A percentile compares a stretch with the other conserved stretches of the same genome.
These are phyloP conservation scores for Aspergillus carbonarius DNA, from an alignment of 2,329 filamentous ascomycete genomes.

Conservation along the genomic window DNA sequence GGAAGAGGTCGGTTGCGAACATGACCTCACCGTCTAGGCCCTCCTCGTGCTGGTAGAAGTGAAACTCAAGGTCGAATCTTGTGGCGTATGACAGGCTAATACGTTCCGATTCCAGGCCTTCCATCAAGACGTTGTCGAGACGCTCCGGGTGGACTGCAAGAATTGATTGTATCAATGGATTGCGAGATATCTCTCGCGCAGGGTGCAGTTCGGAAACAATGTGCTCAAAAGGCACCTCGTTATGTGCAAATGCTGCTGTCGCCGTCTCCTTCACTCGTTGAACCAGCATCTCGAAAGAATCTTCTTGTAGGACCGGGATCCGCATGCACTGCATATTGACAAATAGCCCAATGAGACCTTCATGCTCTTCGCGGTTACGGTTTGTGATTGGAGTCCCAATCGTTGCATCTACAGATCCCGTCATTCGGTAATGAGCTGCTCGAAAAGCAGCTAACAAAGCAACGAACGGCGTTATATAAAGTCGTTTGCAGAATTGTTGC, in stretches of 20 bases:
- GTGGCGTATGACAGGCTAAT: neutral
- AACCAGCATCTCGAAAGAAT: constrained; percentile 1
- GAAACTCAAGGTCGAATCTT: constrained; percentile 6
- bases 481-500: neutral
- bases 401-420: constrained; percentile 1
- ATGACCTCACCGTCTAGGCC: neutral
- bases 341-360: constrained; percentile 7
- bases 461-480: neutral
- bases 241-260: neutral
- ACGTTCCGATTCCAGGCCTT: constrained; percentile 2
- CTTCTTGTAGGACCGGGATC: neutral
- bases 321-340: constrained; percentile 11
- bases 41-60: neutral
- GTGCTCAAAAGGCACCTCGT: neutral
- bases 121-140: neutral
- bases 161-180: constrained; percentile 1
- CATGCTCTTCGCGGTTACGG: neutral
- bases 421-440: constrained; percentile 11
- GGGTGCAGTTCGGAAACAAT: constrained; percentile 1
- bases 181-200: neutral
- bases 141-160: neutral
- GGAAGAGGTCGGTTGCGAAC: neutral
- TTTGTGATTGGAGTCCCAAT: constrained; percentile 2
- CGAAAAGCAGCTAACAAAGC: constrained; percentile 3
- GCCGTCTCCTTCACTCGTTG: neutral